Conservation (phyloP, 1,284 basidiomycete species). For the Xerocomus cyaneibrunnescens region DNA sequence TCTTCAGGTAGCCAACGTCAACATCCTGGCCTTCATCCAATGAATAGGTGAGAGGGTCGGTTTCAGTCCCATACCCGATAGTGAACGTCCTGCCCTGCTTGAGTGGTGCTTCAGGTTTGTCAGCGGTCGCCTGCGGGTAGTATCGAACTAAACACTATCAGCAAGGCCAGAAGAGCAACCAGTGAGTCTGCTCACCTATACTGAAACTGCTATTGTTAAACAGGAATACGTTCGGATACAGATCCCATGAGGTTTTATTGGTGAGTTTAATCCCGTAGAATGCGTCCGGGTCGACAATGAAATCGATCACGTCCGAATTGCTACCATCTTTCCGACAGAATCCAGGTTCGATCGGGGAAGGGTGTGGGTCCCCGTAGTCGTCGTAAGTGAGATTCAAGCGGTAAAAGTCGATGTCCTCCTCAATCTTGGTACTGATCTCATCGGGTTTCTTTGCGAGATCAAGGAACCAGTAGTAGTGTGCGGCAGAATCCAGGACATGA, state of each 20-base stretch:
- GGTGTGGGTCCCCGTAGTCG: background rate
- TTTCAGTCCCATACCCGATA: constrained; percentile 20
- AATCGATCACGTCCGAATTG: background rate
- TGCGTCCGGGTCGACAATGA: background rate
- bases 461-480: constrained; percentile 4
- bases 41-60: constrained; percentile 2
- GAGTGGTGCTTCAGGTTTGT: constrained; percentile 6
- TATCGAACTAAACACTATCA: constrained; percentile 11
- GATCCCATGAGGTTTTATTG: constrained; percentile 18
- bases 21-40: constrained; percentile 13
- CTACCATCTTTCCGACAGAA: background rate
- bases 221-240: constrained; percentile 25
- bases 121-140: constrained; percentile 9
- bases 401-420: background rate
- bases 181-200: constrained; percentile 10
- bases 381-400: background rate
- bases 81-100: constrained; percentile 4
- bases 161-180: background rate
- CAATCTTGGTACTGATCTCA: background rate
- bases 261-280: background rate
- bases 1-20: constrained; percentile 24
- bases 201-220: constrained; percentile 22
- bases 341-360: background rate
- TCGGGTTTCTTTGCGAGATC: background rate
- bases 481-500: background rate